Percentiles rank a stretch among this genome's conserved stretches.
phyloP scores from a whole-genome alignment of 2,329 filamentous ascomycete genomes.

The Aspergillus sp. region DNA sequence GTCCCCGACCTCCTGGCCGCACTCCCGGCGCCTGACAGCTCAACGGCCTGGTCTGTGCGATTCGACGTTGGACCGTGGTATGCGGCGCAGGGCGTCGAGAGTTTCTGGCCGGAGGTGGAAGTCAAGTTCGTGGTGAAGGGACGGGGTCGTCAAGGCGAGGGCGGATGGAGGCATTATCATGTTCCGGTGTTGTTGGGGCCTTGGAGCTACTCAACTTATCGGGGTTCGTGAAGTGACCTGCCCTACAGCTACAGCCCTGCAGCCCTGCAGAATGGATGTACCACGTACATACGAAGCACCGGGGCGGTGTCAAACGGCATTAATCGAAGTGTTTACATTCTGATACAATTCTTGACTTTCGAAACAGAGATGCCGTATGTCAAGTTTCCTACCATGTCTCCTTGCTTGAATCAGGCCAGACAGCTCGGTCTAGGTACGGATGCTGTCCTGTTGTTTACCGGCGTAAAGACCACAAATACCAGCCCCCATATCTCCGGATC shows the following conservation, averaged over 20 bases:
- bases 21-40: conserved; percentile 29
- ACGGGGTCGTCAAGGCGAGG: conserved; percentile 30
- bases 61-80: conserved; percentile 42
- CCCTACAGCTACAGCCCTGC: neutral
- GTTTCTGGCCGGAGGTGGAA: conserved; percentile 45
- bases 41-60: conserved; percentile 39
- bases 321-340: too few relatives aligned
- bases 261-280: neutral
- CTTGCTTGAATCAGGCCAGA: too few relatives aligned
- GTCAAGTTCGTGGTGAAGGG: conserved; percentile 44
- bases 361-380: too few relatives aligned
- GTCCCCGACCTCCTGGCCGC: conserved; percentile 24
- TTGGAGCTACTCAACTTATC: conserved; percentile 45
- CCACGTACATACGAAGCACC: too few relatives aligned
- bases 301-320: too few relatives aligned
- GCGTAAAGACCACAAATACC: too few relatives aligned
- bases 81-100: conserved; percentile 39
- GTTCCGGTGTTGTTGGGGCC: conserved; percentile 44
- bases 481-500: too few relatives aligned
- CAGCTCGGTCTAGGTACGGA: too few relatives aligned
- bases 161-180: conserved; percentile 43
- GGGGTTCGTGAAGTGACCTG: conserved; percentile 34
- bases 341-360: too few relatives aligned
- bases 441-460: too few relatives aligned
- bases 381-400: too few relatives aligned